Percentiles rank a stretch among this genome's conserved stretches.
These are phyloP conservation scores for Wickerhamomyces bovis DNA, from an alignment of 805 yeast genomes.

Conservation along the genomic window DNA sequence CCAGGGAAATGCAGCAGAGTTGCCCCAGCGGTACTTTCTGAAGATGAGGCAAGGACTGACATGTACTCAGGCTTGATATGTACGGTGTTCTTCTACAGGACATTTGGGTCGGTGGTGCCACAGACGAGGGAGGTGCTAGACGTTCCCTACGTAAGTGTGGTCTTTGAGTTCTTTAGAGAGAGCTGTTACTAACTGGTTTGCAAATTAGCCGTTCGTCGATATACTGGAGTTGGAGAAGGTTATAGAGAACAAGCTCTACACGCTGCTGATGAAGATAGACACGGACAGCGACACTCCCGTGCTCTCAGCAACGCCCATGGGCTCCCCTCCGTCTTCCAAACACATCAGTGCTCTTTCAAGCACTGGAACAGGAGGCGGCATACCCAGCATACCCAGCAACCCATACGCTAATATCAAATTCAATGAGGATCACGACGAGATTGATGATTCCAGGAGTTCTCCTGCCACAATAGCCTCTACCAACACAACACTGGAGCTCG, in stretches of 20 bases:
- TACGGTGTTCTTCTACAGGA: conserved; percentile 61
- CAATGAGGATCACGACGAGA: conserved; percentile 11
- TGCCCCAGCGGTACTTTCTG: too few species aligned
- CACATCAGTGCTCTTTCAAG: conserved; percentile 3
- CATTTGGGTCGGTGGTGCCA: conserved; percentile 61
- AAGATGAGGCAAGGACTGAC: conserved; percentile 1
- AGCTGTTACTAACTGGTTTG: background rate
- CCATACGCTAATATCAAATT: conserved; percentile 16
- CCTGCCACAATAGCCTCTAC: conserved; percentile 1
- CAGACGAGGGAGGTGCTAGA: conserved; percentile 48
- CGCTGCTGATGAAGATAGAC: conserved; percentile 25
- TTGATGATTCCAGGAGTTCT: conserved; percentile 2
- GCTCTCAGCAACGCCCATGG: conserved; percentile 17
- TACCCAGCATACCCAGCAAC: background rate
- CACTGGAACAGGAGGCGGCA: background rate
- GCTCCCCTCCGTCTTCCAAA: conserved; percentile 17
- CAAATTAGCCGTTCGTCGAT: conserved; percentile 34
- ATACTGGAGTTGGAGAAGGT: conserved; percentile 42
- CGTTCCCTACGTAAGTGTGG: conserved; percentile 40
- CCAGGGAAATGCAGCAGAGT: too few species aligned
- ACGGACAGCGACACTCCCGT: conserved; percentile 10
- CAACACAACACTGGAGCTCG: conserved; percentile 1
- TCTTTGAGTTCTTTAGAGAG: background rate
- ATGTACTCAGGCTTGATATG: conserved; percentile 36
- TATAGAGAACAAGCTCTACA: conserved; percentile 30